Conservation (phyloP, 495 filamentous ascomycete species). For the Rhypophila decipiens region DNA sequence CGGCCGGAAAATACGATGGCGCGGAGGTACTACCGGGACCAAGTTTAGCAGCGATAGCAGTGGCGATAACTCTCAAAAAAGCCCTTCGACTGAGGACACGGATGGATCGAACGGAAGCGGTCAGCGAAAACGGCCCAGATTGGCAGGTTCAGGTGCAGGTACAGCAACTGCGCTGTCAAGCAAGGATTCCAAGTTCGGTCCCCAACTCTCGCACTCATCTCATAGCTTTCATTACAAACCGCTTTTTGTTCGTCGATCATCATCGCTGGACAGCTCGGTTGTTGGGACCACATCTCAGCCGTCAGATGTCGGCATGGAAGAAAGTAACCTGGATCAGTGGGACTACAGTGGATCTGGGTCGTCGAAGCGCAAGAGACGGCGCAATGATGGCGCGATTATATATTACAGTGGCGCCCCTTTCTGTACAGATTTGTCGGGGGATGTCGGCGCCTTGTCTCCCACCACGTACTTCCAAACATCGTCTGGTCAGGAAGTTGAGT, state of each 20-base stretch:
- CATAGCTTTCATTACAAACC: constrained; percentile 58
- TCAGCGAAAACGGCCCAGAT: constrained; percentile 36
- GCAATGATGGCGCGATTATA: constrained; percentile 65
- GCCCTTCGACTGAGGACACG: constrained; percentile 34
- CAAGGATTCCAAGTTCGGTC: constrained; percentile 32
- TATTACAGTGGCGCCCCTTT: constrained; percentile 72
- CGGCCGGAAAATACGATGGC: constrained; percentile 70
- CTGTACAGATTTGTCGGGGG: constrained; percentile 70
- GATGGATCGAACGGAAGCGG: constrained; percentile 28
- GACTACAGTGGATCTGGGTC: constrained; percentile 38
- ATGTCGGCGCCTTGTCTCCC: constrained; percentile 37
- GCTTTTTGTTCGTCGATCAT: constrained; percentile 47
- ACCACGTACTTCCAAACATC: constrained; percentile 35
- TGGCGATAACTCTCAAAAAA: constrained; percentile 34
- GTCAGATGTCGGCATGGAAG: constrained; percentile 21
- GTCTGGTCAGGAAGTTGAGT: constrained; percentile 20
- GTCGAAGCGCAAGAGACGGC: constrained; percentile 35
- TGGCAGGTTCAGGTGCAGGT: constrained; percentile 6
- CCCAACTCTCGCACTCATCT: constrained; percentile 28
- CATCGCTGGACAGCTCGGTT: constrained; percentile 36
- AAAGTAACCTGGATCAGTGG: constrained; percentile 32
- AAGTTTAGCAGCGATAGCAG: constrained; percentile 51
- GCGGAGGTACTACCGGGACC: constrained; percentile 55
- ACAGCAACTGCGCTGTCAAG: constrained; percentile 12
- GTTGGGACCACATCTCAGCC: constrained; percentile 29